Evolutionary conservation across 2,329 filamentous ascomycete species (phyloP).

Genomic region (Purpureocillium takamizusanense): DNA sequence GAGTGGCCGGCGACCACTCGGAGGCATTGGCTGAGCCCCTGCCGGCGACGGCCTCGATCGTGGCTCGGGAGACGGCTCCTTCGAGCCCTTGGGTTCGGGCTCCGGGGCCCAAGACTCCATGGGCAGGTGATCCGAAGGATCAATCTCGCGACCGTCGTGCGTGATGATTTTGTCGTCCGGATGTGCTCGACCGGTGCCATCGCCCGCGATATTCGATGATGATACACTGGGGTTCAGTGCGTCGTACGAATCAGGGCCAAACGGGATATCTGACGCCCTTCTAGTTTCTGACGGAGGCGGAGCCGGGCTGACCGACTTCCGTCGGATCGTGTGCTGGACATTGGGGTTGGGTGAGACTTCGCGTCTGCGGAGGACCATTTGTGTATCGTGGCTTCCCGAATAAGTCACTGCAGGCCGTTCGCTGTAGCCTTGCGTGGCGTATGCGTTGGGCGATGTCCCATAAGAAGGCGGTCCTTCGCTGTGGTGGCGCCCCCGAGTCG

Average conservation of each 20-base stretch:
- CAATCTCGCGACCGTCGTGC: slow-evolving; percentile 66
- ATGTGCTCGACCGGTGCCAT: slow-evolving; percentile 33
- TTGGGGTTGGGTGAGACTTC: slow-evolving; percentile 31
- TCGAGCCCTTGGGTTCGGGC: slow-evolving; percentile 43
- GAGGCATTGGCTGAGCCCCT: slow-evolving; percentile 43
- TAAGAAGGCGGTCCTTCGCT: slow-evolving; percentile 19
- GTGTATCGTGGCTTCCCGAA: slow-evolving; percentile 20
- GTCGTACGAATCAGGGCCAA: slow-evolving; percentile 69
- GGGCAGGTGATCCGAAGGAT: slow-evolving; percentile 73
- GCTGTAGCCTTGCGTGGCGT: slow-evolving; percentile 33
- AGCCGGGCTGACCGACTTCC: slow-evolving; percentile 68
- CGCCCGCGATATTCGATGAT: slow-evolving; percentile 18
- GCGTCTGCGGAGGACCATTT: slow-evolving; percentile 13
- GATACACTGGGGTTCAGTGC: slow-evolving; percentile 54
- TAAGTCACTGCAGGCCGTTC: slow-evolving; percentile 31
- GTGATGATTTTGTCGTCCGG: slow-evolving; percentile 63
- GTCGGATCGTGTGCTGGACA: slow-evolving; percentile 45
- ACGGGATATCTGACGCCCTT: slow-evolving; percentile 54
- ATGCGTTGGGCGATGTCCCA: slow-evolving; percentile 18
- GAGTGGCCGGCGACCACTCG: slow-evolving; percentile 40
- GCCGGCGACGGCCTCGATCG: slow-evolving; percentile 36
- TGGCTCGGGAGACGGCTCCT: slow-evolving; percentile 18
- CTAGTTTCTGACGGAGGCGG: slow-evolving; percentile 42
- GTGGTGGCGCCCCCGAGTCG: slow-evolving; percentile 31
- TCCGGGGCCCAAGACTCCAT: slow-evolving; percentile 72